phyloP scores from a whole-genome alignment of 2,329 filamentous ascomycete genomes.

The Didymella keratinophila region DNA sequence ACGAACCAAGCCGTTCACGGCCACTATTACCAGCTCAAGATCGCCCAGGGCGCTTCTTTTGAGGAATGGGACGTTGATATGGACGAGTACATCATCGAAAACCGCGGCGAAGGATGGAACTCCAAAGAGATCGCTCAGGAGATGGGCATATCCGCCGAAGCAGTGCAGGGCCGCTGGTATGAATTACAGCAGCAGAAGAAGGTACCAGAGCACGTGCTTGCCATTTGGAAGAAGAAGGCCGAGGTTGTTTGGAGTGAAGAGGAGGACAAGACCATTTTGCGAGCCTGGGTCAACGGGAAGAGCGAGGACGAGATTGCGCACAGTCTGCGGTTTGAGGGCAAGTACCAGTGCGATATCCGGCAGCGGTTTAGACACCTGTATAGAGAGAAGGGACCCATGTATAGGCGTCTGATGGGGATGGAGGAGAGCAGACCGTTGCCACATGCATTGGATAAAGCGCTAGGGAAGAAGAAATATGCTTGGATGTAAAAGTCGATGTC shows the following conservation, averaged over 20 bases:
- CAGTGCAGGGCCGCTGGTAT: conserved; percentile 18
- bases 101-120: conserved; percentile 3
- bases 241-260: conserved; percentile 4
- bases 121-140: conserved; percentile 4
- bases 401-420: conserved; percentile 11
- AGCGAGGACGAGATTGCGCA: conserved; percentile 9
- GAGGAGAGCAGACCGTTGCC: neutral
- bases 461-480: conserved; percentile 6
- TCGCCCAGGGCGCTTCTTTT: neutral
- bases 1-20: neutral
- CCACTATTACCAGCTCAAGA: conserved; percentile 6
- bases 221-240: conserved; percentile 1
- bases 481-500: neutral
- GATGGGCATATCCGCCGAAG: conserved; percentile 5
- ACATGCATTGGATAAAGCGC: neutral
- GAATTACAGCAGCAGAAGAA: conserved; percentile 6
- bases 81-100: conserved; percentile 18
- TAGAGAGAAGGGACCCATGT: conserved; percentile 3
- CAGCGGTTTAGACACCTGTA: conserved; percentile 4
- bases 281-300: conserved; percentile 2
- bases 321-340: conserved; percentile 2
- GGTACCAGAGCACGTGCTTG: conserved; percentile 18
- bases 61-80: conserved; percentile 10
- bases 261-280: conserved; percentile 20
- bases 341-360: conserved; percentile 3